Percentiles rank a stretch among this genome's conserved stretches.
These are phyloP conservation scores for Bodo saltans DNA, from an alignment of 78 protist species.

Conservation along the genomic window DNA sequence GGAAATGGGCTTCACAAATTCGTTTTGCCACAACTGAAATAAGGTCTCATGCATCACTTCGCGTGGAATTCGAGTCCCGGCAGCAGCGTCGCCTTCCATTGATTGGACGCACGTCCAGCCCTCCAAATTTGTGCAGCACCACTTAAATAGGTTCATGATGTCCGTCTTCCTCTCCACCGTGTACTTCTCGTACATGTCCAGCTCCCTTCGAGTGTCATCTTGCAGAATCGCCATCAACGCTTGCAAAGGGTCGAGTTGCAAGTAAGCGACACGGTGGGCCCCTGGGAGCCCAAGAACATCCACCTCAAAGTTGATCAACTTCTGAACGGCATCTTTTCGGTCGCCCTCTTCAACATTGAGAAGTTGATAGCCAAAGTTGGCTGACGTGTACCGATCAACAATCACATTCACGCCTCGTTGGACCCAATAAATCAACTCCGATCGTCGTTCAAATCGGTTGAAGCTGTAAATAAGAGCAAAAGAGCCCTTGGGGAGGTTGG, in stretches of 20 bases:
- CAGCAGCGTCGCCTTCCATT: background rate
- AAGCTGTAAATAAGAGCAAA: conserved; percentile 35
- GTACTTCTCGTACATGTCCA: conserved; percentile 36
- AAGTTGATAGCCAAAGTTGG: conserved; percentile 36
- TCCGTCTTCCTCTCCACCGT: background rate
- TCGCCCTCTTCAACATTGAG: background rate
- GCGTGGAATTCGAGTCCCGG: too few relatives aligned
- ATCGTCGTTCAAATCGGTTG: conserved; percentile 19
- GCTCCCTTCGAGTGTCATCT: conserved; percentile 16
- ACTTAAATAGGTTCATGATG: background rate
- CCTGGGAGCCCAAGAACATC: conserved; percentile 23
- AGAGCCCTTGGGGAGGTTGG: conserved; percentile 11
- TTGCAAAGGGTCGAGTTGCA: conserved; percentile 3
- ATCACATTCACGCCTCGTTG: conserved; percentile 8
- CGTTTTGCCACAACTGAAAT: too few relatives aligned
- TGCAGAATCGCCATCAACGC: background rate
- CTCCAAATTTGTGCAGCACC: conserved; percentile 19
- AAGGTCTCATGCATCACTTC: too few relatives aligned
- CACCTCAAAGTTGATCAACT: conserved; percentile 5
- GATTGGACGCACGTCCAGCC: conserved; percentile 11
- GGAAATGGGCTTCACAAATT: too few relatives aligned
- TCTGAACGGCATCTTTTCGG: background rate
- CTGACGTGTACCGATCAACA: conserved; percentile 33
- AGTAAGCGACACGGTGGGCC: conserved; percentile 27
- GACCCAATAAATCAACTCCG: conserved; percentile 10